A percentile compares a stretch with the other conserved stretches of the same genome.
These are phyloP conservation scores for Cichorium intybus DNA, from an alignment of 140 eudicot genomes.

Conservation along the genomic window DNA sequence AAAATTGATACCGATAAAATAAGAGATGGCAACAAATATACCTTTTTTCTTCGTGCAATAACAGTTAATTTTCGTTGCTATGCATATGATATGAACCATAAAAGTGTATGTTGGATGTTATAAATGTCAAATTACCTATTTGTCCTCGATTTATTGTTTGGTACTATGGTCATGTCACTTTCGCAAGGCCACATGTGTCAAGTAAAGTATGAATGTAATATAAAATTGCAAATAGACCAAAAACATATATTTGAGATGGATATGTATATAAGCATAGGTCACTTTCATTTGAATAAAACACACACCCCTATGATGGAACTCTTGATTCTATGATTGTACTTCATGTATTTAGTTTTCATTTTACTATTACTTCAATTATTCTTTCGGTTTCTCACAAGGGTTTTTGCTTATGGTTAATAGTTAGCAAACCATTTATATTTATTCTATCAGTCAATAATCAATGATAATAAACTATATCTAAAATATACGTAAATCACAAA, in stretches of 20 bases:
- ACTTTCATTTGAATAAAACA: constrained; percentile 20
- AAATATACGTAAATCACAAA: too few species aligned
- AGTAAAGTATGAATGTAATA: neutral
- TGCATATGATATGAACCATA: neutral
- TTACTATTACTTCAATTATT: neutral
- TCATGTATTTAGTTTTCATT: neutral
- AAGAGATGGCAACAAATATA: neutral
- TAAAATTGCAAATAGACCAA: neutral
- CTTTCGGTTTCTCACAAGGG: neutral
- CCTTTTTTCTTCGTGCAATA: neutral
- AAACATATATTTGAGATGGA: constrained; percentile 20
- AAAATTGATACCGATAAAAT: too few species aligned
- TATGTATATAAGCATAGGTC: constrained; percentile 22
- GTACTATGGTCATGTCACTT: constrained; percentile 17
- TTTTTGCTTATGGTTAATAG: neutral
- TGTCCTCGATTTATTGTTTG: neutral
- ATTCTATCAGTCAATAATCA: too few species aligned
- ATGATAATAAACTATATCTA: too few species aligned
- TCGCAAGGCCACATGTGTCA: constrained; percentile 14
- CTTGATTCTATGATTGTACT: constrained; percentile 24
- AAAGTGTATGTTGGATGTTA: neutral
- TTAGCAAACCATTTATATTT: too few species aligned
- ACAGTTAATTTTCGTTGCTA: neutral
- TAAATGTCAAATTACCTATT: neutral
- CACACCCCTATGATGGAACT: constrained; percentile 24